These are phyloP conservation scores for Fusarium agapanthi DNA, from an alignment of 2,329 filamentous ascomycete species.

Conservation along the genomic window DNA sequence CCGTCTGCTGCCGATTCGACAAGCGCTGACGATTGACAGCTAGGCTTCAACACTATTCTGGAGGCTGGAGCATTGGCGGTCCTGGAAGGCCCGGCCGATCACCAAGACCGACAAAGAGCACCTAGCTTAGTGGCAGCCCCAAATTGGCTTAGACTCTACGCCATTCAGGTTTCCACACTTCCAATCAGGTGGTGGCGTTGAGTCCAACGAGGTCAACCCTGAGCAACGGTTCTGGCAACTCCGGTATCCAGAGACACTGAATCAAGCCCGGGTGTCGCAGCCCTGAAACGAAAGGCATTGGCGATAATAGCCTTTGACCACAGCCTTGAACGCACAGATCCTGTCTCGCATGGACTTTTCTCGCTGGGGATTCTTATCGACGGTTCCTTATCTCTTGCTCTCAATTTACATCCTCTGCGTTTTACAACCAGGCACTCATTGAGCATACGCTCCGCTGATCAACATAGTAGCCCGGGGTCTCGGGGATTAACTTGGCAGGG, in stretches of 20 bases:
- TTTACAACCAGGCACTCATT: background rate
- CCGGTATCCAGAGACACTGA: conserved; percentile 22
- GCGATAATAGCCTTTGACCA: conserved; percentile 21
- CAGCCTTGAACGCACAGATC: conserved; percentile 4
- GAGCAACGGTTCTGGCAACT: conserved; percentile 21
- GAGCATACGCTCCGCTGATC: conserved; percentile 2
- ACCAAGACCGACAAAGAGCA: conserved; percentile 38
- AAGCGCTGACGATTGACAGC: conserved; percentile 41
- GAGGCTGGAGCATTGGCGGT: conserved; percentile 15
- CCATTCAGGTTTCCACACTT: conserved; percentile 1
- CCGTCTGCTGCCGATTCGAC: conserved; percentile 30
- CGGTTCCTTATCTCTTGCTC: background rate
- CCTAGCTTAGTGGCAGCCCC: conserved; percentile 31
- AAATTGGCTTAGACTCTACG: conserved; percentile 13
- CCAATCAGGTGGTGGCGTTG: conserved; percentile 17
- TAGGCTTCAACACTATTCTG: conserved; percentile 35
- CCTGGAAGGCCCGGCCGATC: conserved; percentile 33
- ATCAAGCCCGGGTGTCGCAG: conserved; percentile 24
- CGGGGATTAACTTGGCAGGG: conserved; percentile 1
- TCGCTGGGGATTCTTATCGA: background rate
- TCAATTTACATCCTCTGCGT: background rate
- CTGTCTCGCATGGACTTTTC: background rate
- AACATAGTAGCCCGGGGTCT: background rate
- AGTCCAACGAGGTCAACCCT: conserved; percentile 19
- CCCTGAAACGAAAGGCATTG: conserved; percentile 36